phyloP scores from a whole-genome alignment of 495 filamentous ascomycete genomes.

The Stereocaulon alpinum region DNA sequence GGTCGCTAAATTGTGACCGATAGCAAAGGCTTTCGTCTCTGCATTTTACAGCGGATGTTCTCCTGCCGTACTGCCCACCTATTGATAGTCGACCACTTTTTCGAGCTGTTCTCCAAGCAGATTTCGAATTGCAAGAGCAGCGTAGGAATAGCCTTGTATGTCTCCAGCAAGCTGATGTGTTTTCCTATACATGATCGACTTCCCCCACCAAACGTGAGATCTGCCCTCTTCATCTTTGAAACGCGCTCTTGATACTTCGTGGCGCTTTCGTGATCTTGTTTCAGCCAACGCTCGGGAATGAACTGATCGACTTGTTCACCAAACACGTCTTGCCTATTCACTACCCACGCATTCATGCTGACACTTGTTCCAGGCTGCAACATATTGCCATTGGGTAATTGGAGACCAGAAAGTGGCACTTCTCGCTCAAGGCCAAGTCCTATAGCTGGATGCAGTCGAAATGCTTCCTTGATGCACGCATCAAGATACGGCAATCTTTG shows the following conservation, averaged over 20 bases:
- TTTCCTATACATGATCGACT: slow-evolving; percentile 55
- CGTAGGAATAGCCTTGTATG: slow-evolving; percentile 68
- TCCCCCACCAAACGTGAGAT: slow-evolving; percentile 54
- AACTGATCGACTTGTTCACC: slow-evolving; percentile 43
- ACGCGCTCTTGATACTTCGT: slow-evolving; percentile 21
- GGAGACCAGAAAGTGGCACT: slow-evolving; percentile 5
- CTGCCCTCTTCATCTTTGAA: slow-evolving; percentile 25
- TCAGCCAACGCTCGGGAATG: slow-evolving; percentile 48
- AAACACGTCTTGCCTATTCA: slow-evolving; percentile 45
- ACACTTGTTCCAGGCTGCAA: slow-evolving; percentile 26
- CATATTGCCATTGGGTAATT: slow-evolving; percentile 24
- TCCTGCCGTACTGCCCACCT: too few species aligned
- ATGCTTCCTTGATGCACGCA: slow-evolving; percentile 58
- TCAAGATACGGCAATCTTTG: slow-evolving; percentile 51
- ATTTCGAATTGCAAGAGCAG: slow-evolving; percentile 53
- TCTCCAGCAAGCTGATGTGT: slow-evolving; percentile 68
- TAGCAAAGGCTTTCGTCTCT: too few species aligned
- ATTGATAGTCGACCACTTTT: too few species aligned
- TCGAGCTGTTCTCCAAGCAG: too few species aligned
- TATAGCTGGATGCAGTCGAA: slow-evolving; percentile 55
- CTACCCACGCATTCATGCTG: slow-evolving; percentile 28
- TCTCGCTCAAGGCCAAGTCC: slow-evolving; percentile 47
- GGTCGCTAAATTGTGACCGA: too few species aligned
- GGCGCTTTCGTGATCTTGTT: slow-evolving; percentile 27
- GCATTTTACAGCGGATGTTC: too few species aligned